Base-by-base conservation (phyloP, 495 filamentous ascomycete species). In the Tuber borchii region DNA sequence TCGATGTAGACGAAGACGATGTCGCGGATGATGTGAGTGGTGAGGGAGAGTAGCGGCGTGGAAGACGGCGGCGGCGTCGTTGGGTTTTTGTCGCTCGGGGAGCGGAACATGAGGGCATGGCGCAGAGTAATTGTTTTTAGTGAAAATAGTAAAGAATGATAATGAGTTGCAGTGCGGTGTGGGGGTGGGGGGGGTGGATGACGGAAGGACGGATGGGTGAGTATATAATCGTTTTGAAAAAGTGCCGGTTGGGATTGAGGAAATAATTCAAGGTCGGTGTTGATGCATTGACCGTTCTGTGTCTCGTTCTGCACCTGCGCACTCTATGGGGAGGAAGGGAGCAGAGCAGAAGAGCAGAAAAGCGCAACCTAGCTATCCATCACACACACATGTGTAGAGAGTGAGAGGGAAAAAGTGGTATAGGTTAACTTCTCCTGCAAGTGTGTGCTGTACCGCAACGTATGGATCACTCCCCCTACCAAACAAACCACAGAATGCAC, bases 11-110 rank as follows among this genome's bases (percentile, higher is more conserved):
- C 26, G 56, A 65, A 16, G 56, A 65, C 14, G 56, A 65, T 65
- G 56, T 65, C 26, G 56, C 56, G 1, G 56, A 65, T 19, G 56
- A 65, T 34, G 56, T 65, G 56, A 65, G 56, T 34, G 56, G 56
- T 34, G 56, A 65, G 56, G 56, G 14, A 34, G 56, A 65, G 26
- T 65, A 65, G 14, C 26, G 56, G 56, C 10, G 56, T 65, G 56
- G 56, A 65, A 65, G 56, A 65, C 56, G 56, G 56, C 56, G 56
- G 26, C 26, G 56, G 56, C 56, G 56, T 34, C 56, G 56, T 65
- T 31, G 56, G 56, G 56, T 6, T 65, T 65, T 65, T 65, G 56
- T 65, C 56, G 56, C 26, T 65, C 56, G 12, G 4, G 56, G 56
- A 65, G 56, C 31, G 26, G 56, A 65, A 31, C 26, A 34, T 65